Base-by-base conservation (phyloP, 129 eudicot genomes). In the Lactuca sativa region DNA sequence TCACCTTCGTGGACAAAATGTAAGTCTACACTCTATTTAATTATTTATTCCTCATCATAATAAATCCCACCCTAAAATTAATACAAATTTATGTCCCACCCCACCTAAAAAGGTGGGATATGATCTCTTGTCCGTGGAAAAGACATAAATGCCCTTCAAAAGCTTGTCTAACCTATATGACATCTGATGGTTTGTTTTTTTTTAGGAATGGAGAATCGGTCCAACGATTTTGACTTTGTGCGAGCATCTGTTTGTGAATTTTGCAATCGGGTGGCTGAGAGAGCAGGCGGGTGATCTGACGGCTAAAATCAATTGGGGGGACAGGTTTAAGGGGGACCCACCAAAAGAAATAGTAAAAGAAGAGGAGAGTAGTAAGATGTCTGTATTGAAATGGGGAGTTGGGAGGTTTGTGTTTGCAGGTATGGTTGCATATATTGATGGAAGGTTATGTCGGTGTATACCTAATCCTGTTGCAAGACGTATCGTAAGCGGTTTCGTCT, bases 201-300 rank as follows among this genome's bases (percentile, higher is more conserved):
- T 17, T 57, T 66, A 95, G 99, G 97, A 90, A 78, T 95, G 99
- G 99, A 83, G 82, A 85, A 74, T 95, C 10, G 99, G 92, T 33
- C 99, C 99, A 2, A 90, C 97, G 11, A 73, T 95, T 51, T 75
- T 95, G 80, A 95, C 99, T 77, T 67, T 95, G 74, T 95, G 93
- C 56, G 99, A 95, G 77, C 99, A 95, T 77, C 88, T 95, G 44
- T 90, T 95, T 78, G 99, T 95, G 77, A 95, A 93, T 78, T 95
- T 87, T 56, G 83, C 84, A 17, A 95, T 95, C 60, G 84, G 96
- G 13, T 52, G 81, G 78, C 83, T 95, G 59, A 72, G 97, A 74
- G 83, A 82, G 82, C 96, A 84, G 71, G 84, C 97, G 11, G 86
- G 90, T 41, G 86, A 82, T 61, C 62, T 70, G 44, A 66, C 76